Evolutionary conservation across 768 basidiomycete genomes (phyloP).

Genomic region (Tremella yokohamensis): DNA sequence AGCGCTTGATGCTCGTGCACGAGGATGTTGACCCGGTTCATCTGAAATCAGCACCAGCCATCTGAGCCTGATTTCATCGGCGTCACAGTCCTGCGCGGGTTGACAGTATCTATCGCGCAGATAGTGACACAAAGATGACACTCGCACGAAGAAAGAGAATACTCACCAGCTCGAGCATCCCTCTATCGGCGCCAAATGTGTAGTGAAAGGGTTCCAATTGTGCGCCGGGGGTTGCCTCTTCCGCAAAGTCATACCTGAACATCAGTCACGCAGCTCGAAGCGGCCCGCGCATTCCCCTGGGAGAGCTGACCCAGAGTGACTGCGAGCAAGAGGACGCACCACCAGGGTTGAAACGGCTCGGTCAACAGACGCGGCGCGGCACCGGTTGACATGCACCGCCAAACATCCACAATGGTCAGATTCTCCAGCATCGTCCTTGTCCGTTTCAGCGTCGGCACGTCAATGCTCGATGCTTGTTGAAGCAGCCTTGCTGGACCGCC

Average conservation of each 20-base stretch:
- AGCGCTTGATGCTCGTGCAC: constrained; percentile 14
- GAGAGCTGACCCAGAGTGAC: too few species aligned
- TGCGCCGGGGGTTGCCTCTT: background rate
- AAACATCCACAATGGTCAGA: constrained; percentile 14
- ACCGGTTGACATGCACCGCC: constrained; percentile 19
- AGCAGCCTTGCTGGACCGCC: constrained; percentile 17
- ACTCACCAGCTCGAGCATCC: constrained; percentile 22
- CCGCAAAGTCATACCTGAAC: constrained; percentile 19
- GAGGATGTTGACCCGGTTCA: constrained; percentile 24
- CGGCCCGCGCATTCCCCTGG: too few species aligned
- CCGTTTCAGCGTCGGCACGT: background rate
- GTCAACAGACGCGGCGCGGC: constrained; percentile 9
- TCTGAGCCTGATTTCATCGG: too few species aligned
- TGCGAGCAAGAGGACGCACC: constrained; percentile 11
- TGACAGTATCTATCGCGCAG: too few species aligned
- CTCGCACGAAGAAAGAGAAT: background rate
- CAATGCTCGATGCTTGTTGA: constrained; percentile 1
- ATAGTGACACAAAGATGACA: too few species aligned
- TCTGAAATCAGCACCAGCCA: background rate
- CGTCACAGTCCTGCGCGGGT: too few species aligned
- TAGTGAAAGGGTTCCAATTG: constrained; percentile 14
- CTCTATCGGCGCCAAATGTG: constrained; percentile 18
- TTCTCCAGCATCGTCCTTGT: constrained; percentile 14
- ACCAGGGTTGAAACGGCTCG: constrained; percentile 22
- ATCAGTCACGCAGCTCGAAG: too few species aligned